Percentiles rank a stretch among this genome's conserved stretches.
These are phyloP conservation scores for Phycomyces blakesleeanus DNA, from an alignment of 192 early-diverging fungal genomes.

Conservation along the genomic window DNA sequence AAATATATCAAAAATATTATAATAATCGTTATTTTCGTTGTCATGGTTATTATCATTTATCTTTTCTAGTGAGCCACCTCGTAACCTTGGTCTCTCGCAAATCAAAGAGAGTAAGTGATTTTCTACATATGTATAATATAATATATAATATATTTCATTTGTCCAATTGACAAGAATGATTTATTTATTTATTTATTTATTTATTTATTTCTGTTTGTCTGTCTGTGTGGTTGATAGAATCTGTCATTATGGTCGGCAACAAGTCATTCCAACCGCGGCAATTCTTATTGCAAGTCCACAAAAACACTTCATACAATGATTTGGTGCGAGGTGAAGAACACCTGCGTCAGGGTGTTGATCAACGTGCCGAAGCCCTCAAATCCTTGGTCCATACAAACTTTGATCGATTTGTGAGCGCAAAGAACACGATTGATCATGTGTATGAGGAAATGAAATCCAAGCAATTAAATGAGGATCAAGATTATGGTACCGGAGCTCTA, in stretches of 20 bases:
- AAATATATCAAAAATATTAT: too few species aligned
- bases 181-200: background rate
- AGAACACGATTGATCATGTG: constrained; percentile 90
- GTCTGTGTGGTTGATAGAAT: constrained; percentile 34
- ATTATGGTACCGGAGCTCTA: constrained; percentile 79
- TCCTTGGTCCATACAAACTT: constrained; percentile 93
- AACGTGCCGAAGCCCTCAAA: constrained; percentile 83
- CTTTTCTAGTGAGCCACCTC: constrained; percentile 16
- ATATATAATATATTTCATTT: background rate
- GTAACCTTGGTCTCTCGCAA: constrained; percentile 16
- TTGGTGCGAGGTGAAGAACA: constrained; percentile 71
- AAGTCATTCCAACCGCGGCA: constrained; percentile 57
- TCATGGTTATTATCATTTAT: too few species aligned
- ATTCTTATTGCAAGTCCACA: constrained; percentile 83
- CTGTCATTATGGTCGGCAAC: constrained; percentile 45
- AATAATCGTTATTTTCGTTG: too few species aligned
- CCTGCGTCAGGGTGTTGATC: constrained; percentile 68
- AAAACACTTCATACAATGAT: constrained; percentile 79
- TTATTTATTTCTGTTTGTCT: background rate
- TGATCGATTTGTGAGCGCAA: constrained; percentile 93
- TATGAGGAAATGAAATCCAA: constrained; percentile 89
- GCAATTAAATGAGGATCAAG: constrained; percentile 74
- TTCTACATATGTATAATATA: background rate
- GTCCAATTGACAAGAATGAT: background rate
- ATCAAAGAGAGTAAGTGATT: constrained; percentile 30